Evolutionary conservation across 1,139 yeast species (phyloP).

Genomic region (Suhomyces wounanorum): DNA sequence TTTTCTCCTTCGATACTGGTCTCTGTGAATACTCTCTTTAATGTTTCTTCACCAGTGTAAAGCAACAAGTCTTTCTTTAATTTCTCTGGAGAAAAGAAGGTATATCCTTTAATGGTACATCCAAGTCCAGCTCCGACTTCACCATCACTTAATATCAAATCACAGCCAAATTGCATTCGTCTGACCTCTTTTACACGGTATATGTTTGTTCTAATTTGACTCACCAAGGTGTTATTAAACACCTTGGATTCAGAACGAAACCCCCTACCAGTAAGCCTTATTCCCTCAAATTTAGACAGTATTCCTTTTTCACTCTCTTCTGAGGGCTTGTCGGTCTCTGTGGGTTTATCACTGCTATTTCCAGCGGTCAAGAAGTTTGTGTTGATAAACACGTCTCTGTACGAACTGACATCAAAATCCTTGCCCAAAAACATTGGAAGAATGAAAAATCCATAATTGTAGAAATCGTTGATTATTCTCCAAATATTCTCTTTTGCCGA

Average conservation of each 20-base stretch:
- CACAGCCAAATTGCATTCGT: slow-evolving; percentile 63
- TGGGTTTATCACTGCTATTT: not conserved
- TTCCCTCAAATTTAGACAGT: slow-evolving; percentile 12
- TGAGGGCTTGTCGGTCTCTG: not conserved
- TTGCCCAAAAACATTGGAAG: slow-evolving; percentile 61
- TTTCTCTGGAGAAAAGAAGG: slow-evolving; percentile 59
- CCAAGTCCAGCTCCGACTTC: slow-evolving; percentile 46
- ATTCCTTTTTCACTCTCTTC: not conserved
- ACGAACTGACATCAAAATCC: slow-evolving; percentile 53
- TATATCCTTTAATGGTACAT: slow-evolving; percentile 72
- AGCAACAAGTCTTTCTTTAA: slow-evolving; percentile 40
- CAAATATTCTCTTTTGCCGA: slow-evolving; percentile 46
- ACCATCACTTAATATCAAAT: slow-evolving; percentile 48
- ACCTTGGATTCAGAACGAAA: slow-evolving; percentile 14
- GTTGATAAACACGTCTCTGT: slow-evolving; percentile 56
- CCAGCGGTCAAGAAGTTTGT: slow-evolving; percentile 35
- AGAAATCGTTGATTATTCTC: slow-evolving; percentile 58
- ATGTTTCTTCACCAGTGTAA: slow-evolving; percentile 53
- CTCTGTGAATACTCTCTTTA: slow-evolving; percentile 55
- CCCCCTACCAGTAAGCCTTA: slow-evolving; percentile 11
- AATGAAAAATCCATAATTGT: slow-evolving; percentile 28
- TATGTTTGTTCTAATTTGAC: slow-evolving; percentile 51
- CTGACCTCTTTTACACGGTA: slow-evolving; percentile 60
- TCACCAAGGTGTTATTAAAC: slow-evolving; percentile 39
- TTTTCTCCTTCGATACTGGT: slow-evolving; percentile 31